Base-by-base conservation (phyloP, 192 early-diverging fungal genomes). In the Umbelopsis sp. region DNA sequence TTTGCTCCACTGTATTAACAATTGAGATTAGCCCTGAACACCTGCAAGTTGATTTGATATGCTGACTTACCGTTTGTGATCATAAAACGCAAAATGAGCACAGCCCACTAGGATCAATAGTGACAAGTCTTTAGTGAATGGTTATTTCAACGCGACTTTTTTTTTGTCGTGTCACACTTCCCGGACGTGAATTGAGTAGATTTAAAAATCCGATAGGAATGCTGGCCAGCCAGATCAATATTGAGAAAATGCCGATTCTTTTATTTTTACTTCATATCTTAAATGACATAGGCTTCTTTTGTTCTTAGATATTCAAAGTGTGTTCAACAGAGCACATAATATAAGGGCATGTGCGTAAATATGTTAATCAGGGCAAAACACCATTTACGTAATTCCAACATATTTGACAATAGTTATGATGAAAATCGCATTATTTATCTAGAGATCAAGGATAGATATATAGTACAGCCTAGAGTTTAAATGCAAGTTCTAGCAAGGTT, bases 81-180 rank as follows among this genome's bases (percentile, higher is more conserved):
- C 55, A 61, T 61, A 61, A 49, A 61, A 61, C 55, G 55, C 55
- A 61, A 61, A 61, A 30, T 61, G 30, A 61, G 55, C 55, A 61
- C 33, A 61, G 55, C 55, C 35, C 55, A n/a, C 55, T 37, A 61
- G 55, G 21, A 61, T 61, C 55, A n/a, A 61, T 35, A 13, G 55
- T 25, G 55, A 61, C 55, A 21, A 52, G 16, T 18, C 33, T 61
- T 61, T 30, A 4, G 30, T 18, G 27, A n/a, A 35, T 30, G 55
- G 33, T 35, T 16, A 61, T 35, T 30, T 61, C 25, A 61, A 61
- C 55, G 55, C 55, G 55, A 61, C 55, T 30, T 61, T 61, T 55
- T 55, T 53, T 61, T 61, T 61, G 9, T 15, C 55, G 23, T 35
- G 25, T 61, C 25, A 27, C 37, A 41, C 55, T 11, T 61, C 23